Evolutionary conservation across 1,139 yeast species (phyloP).

Genomic region (Yamadazyma trypodendri): DNA sequence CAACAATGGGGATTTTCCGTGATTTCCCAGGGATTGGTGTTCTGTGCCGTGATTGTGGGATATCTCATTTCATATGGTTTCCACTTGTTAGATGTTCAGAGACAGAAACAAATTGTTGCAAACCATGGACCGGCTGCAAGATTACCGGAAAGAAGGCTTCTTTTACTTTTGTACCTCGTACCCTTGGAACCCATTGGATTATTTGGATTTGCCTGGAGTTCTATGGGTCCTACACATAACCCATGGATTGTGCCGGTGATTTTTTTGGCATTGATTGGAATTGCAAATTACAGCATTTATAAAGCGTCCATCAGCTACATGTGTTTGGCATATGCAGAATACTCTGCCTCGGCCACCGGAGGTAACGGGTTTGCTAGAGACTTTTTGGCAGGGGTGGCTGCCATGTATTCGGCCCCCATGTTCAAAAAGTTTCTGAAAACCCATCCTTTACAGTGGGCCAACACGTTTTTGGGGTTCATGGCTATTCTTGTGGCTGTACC

Average conservation of each 20-base stretch:
- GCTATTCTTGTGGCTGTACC: slow-evolving; percentile 29
- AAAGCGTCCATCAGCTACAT: slow-evolving; percentile 40
- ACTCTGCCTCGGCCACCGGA: slow-evolving; percentile 41
- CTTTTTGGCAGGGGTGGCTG: slow-evolving; percentile 35
- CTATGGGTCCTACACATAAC: slow-evolving; percentile 29
- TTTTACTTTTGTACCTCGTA: slow-evolving; percentile 24
- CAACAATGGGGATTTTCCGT: slow-evolving; percentile 25
- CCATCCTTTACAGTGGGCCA: slow-evolving; percentile 33
- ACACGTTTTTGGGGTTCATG: slow-evolving; percentile 32
- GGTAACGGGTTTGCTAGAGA: slow-evolving; percentile 43
- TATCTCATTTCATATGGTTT: slow-evolving; percentile 28
- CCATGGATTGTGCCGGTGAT: slow-evolving; percentile 40
- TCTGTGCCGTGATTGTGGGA: slow-evolving; percentile 30
- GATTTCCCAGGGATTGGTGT: slow-evolving; percentile 28
- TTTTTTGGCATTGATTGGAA: slow-evolving; percentile 30
- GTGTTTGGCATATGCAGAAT: slow-evolving; percentile 40
- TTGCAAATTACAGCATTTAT: slow-evolving; percentile 36
- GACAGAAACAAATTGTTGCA: slow-evolving; percentile 20
- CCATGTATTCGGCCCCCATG: slow-evolving; percentile 36
- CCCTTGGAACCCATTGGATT: slow-evolving; percentile 36
- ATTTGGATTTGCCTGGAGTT: slow-evolving; percentile 39
- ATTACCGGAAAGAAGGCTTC: slow-evolving; percentile 26
- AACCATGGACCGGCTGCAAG: slow-evolving; percentile 24
- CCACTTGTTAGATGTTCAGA: slow-evolving; percentile 24
- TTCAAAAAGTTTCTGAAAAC: slow-evolving; percentile 27